Evolutionary conservation across 345 rosid species (phyloP), one percentile per base, ranked within the genome.

Genomic region (Nasturtium officinale): DNA sequence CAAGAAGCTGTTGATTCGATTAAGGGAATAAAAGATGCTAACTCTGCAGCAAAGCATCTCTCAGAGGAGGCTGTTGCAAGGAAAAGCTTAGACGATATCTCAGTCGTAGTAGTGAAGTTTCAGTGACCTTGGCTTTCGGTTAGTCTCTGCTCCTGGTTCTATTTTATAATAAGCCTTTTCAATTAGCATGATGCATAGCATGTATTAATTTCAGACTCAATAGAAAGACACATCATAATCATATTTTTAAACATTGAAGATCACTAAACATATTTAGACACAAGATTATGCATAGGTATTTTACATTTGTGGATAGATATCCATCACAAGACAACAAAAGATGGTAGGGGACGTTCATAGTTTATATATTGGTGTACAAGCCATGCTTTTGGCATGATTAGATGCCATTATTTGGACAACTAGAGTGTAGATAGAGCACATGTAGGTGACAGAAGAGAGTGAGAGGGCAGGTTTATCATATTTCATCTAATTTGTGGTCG

Each of bases 381-480:
- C 33, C 55, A 20, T 35, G 11, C 5, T 77, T n/a, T 35, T 62
- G 53, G 40, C 67, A 63, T 57, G 29, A 17, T 71, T 47, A 29
- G 62, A 64, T 77, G 56, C 47, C 66, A 70, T 70, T 70, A 63
- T 57, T 65, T 57, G 23, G 56, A 71, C 40, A 50, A 23, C 26
- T 10, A 55, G 75, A 54, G 50, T 37, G 43, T 62, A 64, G 67
- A 63, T 21, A 57, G 52, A 48, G 52, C 72, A 62, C n/a, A 77
- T 29, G 42, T 48, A 69, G 80, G 37, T 83, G 94, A 92, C 94
- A 89, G 96, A 89, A 87, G 96, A 92, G 94, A 89, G 96, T 67
- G 88, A 89, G 90, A 96, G 61, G 43, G 26, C 12, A 38, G 21
- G 40, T 80, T 85, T 51, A 43, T 15, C 9, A 0, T n/a, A 20